Evolutionary conservation across 768 basidiomycete genomes (phyloP).

Genomic region (Candolleomyces eurysporus): DNA sequence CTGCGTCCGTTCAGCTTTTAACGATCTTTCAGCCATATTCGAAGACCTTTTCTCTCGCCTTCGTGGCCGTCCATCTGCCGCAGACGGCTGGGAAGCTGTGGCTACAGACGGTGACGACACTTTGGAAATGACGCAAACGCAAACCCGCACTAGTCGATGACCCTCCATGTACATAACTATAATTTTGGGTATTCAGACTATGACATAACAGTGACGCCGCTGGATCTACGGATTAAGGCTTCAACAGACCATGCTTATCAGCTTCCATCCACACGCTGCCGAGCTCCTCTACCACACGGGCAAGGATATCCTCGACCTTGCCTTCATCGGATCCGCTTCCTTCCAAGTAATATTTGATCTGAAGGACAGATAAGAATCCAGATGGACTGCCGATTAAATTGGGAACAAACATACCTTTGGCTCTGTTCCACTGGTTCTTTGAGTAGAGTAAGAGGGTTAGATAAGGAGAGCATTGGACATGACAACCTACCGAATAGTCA

Average conservation of each 20-base stretch:
- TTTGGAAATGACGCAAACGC: constrained; percentile 56
- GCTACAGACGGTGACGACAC: constrained; percentile 69
- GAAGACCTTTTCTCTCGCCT: constrained; percentile 38
- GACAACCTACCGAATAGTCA: constrained; percentile 63
- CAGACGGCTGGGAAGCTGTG: constrained; percentile 75
- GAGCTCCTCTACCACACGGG: constrained; percentile 57
- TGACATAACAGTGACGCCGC: neutral
- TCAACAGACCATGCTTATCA: constrained; percentile 31
- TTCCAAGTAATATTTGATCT: constrained; percentile 91
- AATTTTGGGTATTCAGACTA: neutral
- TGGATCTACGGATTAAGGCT: neutral
- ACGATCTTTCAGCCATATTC: constrained; percentile 22
- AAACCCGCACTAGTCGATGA: constrained; percentile 2
- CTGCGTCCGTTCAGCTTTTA: neutral
- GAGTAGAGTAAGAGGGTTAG: constrained; percentile 2
- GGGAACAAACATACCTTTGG: constrained; percentile 58
- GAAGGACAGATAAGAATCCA: neutral
- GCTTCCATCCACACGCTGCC: constrained; percentile 69
- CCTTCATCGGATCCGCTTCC: constrained; percentile 56
- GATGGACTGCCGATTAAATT: neutral
- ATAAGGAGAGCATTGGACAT: neutral
- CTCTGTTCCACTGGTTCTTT: constrained; percentile 82
- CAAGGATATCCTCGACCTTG: constrained; percentile 50
- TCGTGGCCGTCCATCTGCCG: constrained; percentile 49
- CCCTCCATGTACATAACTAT: neutral